Base-by-base conservation (phyloP, 2,329 filamentous ascomycete genomes). In the Thielaviopsis ethacetica region DNA sequence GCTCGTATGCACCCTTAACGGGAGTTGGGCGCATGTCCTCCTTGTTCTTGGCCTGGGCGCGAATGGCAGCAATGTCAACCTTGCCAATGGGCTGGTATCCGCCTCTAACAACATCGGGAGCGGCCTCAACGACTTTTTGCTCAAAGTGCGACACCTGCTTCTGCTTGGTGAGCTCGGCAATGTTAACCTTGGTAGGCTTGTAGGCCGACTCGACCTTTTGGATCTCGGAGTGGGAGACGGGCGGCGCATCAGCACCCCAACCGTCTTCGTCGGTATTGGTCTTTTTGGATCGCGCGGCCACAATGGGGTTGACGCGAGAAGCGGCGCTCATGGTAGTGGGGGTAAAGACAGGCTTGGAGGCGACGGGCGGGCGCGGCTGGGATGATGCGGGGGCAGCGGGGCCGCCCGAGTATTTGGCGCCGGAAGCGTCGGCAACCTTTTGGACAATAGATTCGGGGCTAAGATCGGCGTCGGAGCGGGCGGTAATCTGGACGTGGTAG, bases 401-500 rank as follows among this genome's bases (percentile, higher is more conserved):
- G 58, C 83, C 85, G 12, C 81, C 81, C 3, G 89, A 88, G 73
- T 98, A 98, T 71, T 96, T 97, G 63, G 91, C 82, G 62, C 93
- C 93, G 51, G 93, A 97, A 27, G 93, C 86, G 76, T 97, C 91
- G 62, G 89, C 82, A 54, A 98, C 89, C 72, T 96, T 97, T 69
- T 93, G 86, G 65, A 97, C 79, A 65, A 98, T 95, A 60, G 79
- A 77, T 67, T 95, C 89, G 44, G 91, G 87, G 27, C 86, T 88
- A 62, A 98, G 81, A 68, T 97, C 91, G 67, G 82, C 81, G 63
- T 95, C 89, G 63, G 91, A 94, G 62, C 93, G 88, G 62, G 93
- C 93, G 57, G 91, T 97, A 66, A 98, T 87, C 74, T 98, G 91
- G 61, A 98, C 90, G 70, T 98, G 93, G 71, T 97, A 98, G 64